Evolutionary conservation across 2,329 filamentous ascomycete genomes (phyloP), one percentile per base, ranked within the genome.

Genomic region (Calonectria pauciramosa): DNA sequence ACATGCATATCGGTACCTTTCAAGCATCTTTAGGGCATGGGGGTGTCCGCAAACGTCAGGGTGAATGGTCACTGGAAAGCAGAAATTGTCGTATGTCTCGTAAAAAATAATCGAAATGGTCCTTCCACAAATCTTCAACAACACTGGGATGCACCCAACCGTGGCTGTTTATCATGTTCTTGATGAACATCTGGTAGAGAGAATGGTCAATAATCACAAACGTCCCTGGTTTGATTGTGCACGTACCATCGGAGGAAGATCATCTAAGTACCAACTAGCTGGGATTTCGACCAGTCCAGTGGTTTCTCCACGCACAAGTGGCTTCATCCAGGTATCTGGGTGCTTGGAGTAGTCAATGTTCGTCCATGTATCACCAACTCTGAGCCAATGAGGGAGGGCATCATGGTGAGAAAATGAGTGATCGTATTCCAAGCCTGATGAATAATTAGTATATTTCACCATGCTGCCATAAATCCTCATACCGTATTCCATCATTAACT

Each of bases 331-430:
- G 47, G 72, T 71, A 56, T 71, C 71, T 1, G 71, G 63, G 54
- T 72, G 75, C 70, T 74, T 78, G n/a, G 82, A 83, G 81, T 93
- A 94, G 81, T 93, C 91, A 56, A 93, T 93, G 77, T 92, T 92
- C 4, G 90, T 92, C 92, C 92, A 93, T 2, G 86, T 85, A 78
- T 93, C 92, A 32, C 91, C 91, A 0, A 90, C 91, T 2, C 92
- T 85, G 3, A 93, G 86, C 86, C 88, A 93, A 80, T 93, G 93
- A 79, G 88, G 88, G 79, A 91, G 88, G 76, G 90, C 92, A 81
- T 94, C 93, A 11, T 66, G 63, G 26, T 63, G 56, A 26, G 56
- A 63, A 28, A 63, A 63, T 2, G 56, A 63, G 11, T 63, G 56
- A 20, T 63, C 56, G 23, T 63, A 63, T 28, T 63, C 56, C 32